These are phyloP conservation scores for Guillardia theta DNA, from an alignment of 78 protist species.

Conservation along the genomic window DNA sequence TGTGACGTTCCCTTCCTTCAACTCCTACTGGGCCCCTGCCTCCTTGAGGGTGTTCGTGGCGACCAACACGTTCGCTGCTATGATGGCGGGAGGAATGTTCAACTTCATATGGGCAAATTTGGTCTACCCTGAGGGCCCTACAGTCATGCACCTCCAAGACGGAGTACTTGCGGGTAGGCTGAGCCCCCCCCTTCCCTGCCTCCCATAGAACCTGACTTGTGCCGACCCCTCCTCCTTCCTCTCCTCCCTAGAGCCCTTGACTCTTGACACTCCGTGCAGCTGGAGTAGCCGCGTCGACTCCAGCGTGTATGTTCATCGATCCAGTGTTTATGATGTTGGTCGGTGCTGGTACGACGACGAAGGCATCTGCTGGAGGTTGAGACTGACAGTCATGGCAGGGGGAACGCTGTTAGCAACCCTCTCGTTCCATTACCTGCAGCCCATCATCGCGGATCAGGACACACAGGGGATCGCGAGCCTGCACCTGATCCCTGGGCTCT, in stretches of 20 bases:
- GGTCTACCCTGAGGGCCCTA: conserved; percentile 29
- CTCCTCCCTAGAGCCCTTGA: neutral
- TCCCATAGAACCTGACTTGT: neutral
- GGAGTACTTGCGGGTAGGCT: neutral
- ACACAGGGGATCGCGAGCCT: neutral
- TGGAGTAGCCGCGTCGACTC: conserved; percentile 13
- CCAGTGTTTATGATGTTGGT: conserved; percentile 19
- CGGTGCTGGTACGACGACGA: neutral
- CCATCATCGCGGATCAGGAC: conserved; percentile 16
- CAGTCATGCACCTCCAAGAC: conserved; percentile 16
- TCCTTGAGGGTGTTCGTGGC: neutral
- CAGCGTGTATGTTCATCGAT: neutral
- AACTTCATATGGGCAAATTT: neutral
- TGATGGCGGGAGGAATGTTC: conserved; percentile 25
- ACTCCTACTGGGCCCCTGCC: conserved; percentile 14
- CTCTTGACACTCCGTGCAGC: neutral
- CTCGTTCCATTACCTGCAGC: neutral
- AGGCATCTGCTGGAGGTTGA: neutral
- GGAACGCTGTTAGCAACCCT: conserved; percentile 18
- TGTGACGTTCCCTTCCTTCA: conserved; percentile 20
- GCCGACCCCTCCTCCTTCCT: too few species aligned
- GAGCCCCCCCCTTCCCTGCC: neutral
- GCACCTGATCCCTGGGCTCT: conserved; percentile 1
- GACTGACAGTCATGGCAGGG: too few species aligned
- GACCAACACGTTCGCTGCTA: neutral